Evolutionary conservation across 1,284 basidiomycete species (phyloP).

Genomic region (Coniophora puteana): DNA sequence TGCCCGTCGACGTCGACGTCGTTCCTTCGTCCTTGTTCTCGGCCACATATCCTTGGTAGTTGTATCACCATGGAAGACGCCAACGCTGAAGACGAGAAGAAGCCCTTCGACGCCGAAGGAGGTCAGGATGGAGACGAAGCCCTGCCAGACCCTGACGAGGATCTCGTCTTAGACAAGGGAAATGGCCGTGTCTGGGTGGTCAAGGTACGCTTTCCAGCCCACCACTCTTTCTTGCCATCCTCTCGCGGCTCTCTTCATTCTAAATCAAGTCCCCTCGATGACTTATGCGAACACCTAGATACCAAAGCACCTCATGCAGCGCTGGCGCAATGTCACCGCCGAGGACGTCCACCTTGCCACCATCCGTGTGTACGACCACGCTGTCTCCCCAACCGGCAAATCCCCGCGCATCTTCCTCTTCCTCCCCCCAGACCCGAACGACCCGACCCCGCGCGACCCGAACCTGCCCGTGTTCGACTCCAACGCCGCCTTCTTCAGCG

Average conservation of each 20-base stretch:
- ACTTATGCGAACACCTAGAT: conserved; percentile 38
- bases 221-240: not conserved
- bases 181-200: conserved; percentile 76
- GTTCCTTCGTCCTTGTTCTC: no score
- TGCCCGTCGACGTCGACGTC: no score
- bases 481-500: conserved; percentile 37
- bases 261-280: not conserved
- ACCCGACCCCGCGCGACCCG: conserved; percentile 21
- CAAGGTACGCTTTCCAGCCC: conserved; percentile 43
- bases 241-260: not conserved
- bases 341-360: conserved; percentile 70
- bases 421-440: conserved; percentile 54
- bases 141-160: conserved; percentile 74
- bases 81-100: conserved; percentile 60
- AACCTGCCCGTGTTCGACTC: conserved; percentile 23
- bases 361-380: conserved; percentile 65
- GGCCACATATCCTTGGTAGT: no score
- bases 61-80: conserved; percentile 42
- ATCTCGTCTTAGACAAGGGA: conserved; percentile 67
- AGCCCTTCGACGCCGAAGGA: conserved; percentile 56
- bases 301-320: conserved; percentile 67
- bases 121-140: conserved; percentile 50
- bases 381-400: conserved; percentile 36
- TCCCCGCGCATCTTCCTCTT: conserved; percentile 65
- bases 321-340: conserved; percentile 59